phyloP scores from a whole-genome alignment of 768 basidiomycete genomes.

The Gymnopilus junonius region DNA sequence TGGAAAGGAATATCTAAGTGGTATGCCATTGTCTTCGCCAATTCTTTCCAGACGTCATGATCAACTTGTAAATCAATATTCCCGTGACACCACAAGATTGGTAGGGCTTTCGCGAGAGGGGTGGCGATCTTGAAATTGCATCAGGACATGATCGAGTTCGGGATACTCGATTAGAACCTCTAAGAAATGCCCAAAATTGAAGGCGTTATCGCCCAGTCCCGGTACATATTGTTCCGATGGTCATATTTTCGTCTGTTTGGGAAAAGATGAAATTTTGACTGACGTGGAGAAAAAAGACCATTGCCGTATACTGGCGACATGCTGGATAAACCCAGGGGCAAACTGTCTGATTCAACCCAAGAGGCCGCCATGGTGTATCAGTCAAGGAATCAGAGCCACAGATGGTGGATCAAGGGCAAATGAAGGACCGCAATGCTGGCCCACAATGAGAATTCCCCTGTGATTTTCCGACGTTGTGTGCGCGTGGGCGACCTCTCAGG shows the following conservation, averaged over 20 bases:
- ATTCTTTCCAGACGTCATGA: neutral
- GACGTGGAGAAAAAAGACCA: neutral
- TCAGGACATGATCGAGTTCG: neutral
- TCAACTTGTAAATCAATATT: neutral
- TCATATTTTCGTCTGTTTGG: neutral
- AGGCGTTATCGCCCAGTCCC: neutral
- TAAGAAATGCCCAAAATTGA: neutral
- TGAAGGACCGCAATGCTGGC: neutral
- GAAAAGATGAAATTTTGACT: neutral
- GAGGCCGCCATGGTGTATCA: neutral
- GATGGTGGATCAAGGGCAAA: neutral
- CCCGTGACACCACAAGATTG: slow-evolving; percentile 7
- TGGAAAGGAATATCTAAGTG: neutral
- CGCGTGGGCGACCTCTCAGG: neutral
- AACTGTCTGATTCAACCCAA: neutral
- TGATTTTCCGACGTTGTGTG: neutral
- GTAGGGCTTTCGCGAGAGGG: neutral
- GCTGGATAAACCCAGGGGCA: slow-evolving; percentile 1
- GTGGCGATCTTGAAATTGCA: neutral
- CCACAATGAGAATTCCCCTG: neutral
- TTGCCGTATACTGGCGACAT: neutral
- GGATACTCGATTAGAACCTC: neutral
- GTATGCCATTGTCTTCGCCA: neutral
- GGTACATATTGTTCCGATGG: neutral
- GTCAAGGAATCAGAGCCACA: neutral